Evolutionary conservation across 208 protist genomes (phyloP).

Genomic region (Leishmania aethiopica): DNA sequence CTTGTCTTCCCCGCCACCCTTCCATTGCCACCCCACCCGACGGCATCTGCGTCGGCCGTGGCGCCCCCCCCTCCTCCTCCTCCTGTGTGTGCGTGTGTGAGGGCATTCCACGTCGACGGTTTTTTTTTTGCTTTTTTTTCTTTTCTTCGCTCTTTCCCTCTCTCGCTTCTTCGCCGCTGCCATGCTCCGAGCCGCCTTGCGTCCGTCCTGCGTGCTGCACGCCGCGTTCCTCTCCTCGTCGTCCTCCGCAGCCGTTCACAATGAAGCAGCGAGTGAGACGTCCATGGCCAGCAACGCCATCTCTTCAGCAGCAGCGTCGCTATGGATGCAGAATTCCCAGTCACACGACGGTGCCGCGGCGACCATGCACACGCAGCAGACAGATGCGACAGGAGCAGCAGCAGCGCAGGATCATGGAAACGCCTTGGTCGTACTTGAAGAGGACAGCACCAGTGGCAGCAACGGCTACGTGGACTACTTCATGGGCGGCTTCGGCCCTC

Average conservation of each 20-base stretch:
- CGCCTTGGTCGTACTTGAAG: constrained; percentile 1
- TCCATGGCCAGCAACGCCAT: not conserved
- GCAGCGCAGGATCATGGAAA: constrained; percentile 2
- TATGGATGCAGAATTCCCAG: constrained; percentile 14
- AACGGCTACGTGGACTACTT: constrained; percentile 7
- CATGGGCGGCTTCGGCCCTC: constrained; percentile 21
- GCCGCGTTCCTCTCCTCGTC: constrained; percentile 12
- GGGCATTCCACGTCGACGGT: not conserved
- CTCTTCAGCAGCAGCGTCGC: constrained; percentile 4
- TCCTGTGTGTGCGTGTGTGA: not conserved
- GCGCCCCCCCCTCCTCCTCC: not conserved
- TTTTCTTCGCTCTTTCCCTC: not conserved
- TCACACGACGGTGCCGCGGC: not conserved
- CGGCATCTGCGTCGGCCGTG: not conserved
- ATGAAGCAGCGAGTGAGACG: not conserved
- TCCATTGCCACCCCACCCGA: not conserved
- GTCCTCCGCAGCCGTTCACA: not conserved
- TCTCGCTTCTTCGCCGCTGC: not conserved
- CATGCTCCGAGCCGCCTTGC: constrained; percentile 31
- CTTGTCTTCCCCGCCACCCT: not conserved
- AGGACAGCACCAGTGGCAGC: constrained; percentile 4
- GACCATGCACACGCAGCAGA: constrained; percentile 12
- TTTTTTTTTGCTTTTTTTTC: not conserved
- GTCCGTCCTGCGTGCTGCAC: constrained; percentile 11
- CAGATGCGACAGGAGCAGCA: not conserved